Conservation (phyloP, 2,329 filamentous ascomycete genomes). For the Penicillium sp. region DNA sequence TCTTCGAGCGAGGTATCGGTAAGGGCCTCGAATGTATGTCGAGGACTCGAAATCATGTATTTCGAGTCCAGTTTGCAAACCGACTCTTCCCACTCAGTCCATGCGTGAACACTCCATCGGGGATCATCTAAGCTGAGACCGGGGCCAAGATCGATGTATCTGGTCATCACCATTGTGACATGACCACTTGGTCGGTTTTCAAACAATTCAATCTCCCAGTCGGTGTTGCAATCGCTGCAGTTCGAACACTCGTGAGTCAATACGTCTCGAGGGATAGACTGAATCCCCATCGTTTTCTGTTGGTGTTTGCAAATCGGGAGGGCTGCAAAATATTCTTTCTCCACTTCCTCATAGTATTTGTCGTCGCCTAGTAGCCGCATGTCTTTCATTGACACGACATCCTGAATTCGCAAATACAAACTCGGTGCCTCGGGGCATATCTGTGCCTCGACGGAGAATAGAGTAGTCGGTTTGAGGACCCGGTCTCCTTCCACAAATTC, state of each 20-base stretch:
- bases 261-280: background rate
- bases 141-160: background rate
- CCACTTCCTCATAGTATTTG: too few relatives aligned
- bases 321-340: background rate
- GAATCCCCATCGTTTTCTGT: background rate
- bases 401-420: background rate
- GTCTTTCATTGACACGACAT: background rate
- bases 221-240: background rate
- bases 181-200: background rate
- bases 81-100: background rate
- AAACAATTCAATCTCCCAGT: background rate
- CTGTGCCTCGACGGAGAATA: background rate
- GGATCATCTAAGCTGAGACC: background rate
- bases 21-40: background rate
- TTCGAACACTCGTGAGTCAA: background rate
- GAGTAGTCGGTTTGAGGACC: too few relatives aligned
- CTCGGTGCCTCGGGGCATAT: background rate
- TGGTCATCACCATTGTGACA: background rate
- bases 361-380: too few relatives aligned
- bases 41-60: background rate
- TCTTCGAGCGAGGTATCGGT: background rate
- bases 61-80: background rate
- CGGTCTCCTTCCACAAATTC: fast-evolving
- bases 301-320: background rate
- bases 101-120: background rate